Conservation (phyloP, 2,329 filamentous ascomycete species). For the Trichophyton schoenleinii region DNA sequence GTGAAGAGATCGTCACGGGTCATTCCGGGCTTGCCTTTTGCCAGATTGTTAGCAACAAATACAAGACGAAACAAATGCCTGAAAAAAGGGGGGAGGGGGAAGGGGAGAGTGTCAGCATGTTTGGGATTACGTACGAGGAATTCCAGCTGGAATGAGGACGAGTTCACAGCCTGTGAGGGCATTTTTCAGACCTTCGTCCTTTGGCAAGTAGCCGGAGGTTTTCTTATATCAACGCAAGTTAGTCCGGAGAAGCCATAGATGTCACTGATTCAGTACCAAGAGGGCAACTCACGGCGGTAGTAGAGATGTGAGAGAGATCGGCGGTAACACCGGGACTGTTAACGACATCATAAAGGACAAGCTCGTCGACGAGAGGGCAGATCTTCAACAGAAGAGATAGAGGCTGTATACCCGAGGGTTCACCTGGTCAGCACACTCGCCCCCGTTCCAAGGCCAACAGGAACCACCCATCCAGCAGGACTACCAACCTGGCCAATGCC, state of each 20-base stretch:
- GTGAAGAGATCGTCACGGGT: conserved; percentile 99
- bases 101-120: neutral
- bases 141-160: conserved; percentile 92
- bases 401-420: conserved; percentile 45
- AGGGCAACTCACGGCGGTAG: conserved; percentile 55
- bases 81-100: neutral
- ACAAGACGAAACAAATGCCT: neutral
- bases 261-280: neutral
- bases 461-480: neutral
- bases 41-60: neutral
- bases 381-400: conserved; percentile 93
- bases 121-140: conserved; percentile 63
- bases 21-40: conserved; percentile 92
- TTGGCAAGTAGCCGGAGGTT: conserved; percentile 77
- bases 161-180: conserved; percentile 90
- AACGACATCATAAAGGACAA: conserved; percentile 97
- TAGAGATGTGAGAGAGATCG: conserved; percentile 95
- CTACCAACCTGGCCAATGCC: conserved; percentile 86
- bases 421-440: neutral
- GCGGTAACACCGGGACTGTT: conserved; percentile 94
- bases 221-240: conserved; percentile 42
- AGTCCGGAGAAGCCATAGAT: neutral
- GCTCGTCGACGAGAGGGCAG: conserved; percentile 75
- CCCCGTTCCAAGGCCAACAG: neutral
- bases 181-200: conserved; percentile 68